These are phyloP conservation scores for Dentipellis sp. DNA, from an alignment of 768 basidiomycete species.

Conservation along the genomic window DNA sequence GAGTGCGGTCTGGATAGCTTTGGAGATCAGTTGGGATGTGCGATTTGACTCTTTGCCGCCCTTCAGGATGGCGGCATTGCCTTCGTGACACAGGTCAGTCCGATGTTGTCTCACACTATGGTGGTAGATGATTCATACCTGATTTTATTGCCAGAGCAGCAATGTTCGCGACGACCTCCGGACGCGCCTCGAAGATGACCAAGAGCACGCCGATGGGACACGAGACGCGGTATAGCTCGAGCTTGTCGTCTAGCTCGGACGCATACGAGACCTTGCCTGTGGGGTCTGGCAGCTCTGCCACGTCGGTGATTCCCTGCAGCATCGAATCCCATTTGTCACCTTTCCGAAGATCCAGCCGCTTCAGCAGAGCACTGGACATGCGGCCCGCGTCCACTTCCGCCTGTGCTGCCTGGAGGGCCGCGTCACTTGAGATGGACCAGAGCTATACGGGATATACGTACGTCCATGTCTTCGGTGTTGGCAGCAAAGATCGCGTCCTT, in stretches of 20 bases:
- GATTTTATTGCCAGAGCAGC: constrained; percentile 95
- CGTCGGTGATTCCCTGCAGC: constrained; percentile 84
- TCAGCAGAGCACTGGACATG: constrained; percentile 78
- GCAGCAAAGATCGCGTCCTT: constrained; percentile 69
- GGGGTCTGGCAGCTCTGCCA: constrained; percentile 79
- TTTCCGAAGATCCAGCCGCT: constrained; percentile 69
- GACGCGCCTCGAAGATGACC: constrained; percentile 95
- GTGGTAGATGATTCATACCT: constrained; percentile 37
- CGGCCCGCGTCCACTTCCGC: constrained; percentile 65
- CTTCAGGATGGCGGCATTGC: constrained; percentile 95
- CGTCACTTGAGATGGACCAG: background rate
- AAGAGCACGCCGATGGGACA: constrained; percentile 95
- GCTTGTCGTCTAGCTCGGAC: constrained; percentile 73
- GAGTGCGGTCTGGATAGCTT: constrained; percentile 73
- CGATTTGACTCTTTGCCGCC: constrained; percentile 92
- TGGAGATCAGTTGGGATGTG: constrained; percentile 68
- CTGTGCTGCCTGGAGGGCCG: constrained; percentile 51
- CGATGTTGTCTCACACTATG: background rate
- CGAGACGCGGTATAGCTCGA: constrained; percentile 88
- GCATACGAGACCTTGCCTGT: constrained; percentile 85
- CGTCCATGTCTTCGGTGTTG: constrained; percentile 75
- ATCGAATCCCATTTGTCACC: constrained; percentile 92
- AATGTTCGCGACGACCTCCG: constrained; percentile 97
- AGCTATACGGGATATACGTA: constrained; percentile 22
- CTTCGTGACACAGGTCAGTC: constrained; percentile 28